These are phyloP conservation scores for Yamadazyma sp. DNA, from an alignment of 805 yeast genomes.

Conservation along the genomic window DNA sequence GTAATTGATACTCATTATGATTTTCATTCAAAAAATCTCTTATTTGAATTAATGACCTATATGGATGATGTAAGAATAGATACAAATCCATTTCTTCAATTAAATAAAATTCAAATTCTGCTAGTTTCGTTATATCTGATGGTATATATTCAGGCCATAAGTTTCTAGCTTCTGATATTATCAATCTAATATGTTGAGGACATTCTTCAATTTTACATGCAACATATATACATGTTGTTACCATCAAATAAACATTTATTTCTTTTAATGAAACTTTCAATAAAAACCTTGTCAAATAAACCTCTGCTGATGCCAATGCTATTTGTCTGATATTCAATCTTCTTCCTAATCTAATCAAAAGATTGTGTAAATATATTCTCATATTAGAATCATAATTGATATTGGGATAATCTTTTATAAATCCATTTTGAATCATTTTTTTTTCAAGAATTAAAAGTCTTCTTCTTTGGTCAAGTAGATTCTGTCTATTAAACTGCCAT, in stretches of 20 bases:
- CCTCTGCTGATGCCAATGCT: conserved; percentile 85
- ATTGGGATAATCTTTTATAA: conserved; percentile 42
- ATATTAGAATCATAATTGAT: conserved; percentile 55
- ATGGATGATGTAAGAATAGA: conserved; percentile 74
- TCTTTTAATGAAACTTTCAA: conserved; percentile 73
- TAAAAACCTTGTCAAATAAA: conserved; percentile 76
- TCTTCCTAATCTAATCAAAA: conserved; percentile 74
- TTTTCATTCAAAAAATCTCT: conserved; percentile 39
- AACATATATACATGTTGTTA: conserved; percentile 81
- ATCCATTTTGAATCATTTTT: conserved; percentile 43
- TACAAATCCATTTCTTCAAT: conserved; percentile 82
- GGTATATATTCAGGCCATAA: conserved; percentile 96
- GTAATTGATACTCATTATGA: conserved; percentile 23
- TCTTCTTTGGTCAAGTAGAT: conserved; percentile 48
- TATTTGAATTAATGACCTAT: conserved; percentile 57
- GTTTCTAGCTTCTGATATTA: conserved; percentile 79
- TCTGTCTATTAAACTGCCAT: conserved; percentile 77
- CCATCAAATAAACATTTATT: conserved; percentile 73
- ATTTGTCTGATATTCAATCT: conserved; percentile 75
- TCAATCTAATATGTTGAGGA: conserved; percentile 86
- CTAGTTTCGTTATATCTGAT: conserved; percentile 83
- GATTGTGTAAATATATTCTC: conserved; percentile 75
- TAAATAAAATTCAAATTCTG: conserved; percentile 92
- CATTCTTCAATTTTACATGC: conserved; percentile 95
- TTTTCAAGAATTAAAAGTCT: conserved; percentile 37